These are phyloP conservation scores for Sporobolomyces roseus DNA, from an alignment of 768 basidiomycete genomes.

Conservation along the genomic window DNA sequence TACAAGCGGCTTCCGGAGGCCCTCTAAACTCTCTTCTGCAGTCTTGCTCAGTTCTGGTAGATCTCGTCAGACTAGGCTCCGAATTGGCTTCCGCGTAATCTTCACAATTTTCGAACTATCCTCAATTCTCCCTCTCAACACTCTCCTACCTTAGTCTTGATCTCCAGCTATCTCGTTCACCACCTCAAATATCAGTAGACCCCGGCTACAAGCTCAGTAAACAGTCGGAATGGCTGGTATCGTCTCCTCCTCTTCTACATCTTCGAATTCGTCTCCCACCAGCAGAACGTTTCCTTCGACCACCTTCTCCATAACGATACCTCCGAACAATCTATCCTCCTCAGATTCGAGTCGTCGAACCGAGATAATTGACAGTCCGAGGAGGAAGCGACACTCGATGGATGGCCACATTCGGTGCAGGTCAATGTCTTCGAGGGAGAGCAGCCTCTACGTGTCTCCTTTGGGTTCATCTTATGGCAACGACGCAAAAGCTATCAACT, in stretches of 20 bases:
- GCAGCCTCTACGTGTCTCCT: conserved; percentile 3
- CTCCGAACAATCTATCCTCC: not conserved
- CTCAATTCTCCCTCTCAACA: not conserved
- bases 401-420: not conserved
- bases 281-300: not conserved
- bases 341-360: not conserved
- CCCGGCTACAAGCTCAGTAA: too few relatives aligned
- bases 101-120: too few relatives aligned
- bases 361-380: not conserved
- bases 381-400: conserved; percentile 16
- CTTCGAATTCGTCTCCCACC: not conserved
- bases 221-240: too few relatives aligned
- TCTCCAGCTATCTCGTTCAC: too few relatives aligned
- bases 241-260: not conserved
- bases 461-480: not conserved
- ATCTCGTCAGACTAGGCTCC: too few relatives aligned
- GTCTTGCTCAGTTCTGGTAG: not conserved
- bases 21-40: too few relatives aligned
- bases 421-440: not conserved
- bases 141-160: too few relatives aligned
- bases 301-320: not conserved
- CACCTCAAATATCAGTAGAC: too few relatives aligned
- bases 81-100: too few relatives aligned
- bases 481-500: not conserved
- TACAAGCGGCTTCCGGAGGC: conserved; percentile 1